Evolutionary conservation across 257 asterid species (phyloP).

Genomic region (Thymus mandschuricus): DNA sequence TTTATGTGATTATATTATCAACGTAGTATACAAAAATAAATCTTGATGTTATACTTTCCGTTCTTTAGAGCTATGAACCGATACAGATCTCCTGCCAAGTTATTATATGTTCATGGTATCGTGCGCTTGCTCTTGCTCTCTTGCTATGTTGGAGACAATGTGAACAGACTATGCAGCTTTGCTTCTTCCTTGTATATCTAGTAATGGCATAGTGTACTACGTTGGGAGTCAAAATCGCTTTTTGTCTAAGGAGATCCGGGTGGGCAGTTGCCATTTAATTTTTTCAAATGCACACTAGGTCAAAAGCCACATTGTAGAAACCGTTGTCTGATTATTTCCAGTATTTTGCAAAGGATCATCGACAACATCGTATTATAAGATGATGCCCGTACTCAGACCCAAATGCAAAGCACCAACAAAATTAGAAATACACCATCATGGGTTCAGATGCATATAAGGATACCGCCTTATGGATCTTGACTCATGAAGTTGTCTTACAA

Average conservation of each 20-base stretch:
- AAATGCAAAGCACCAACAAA: not conserved
- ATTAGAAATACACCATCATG: not conserved
- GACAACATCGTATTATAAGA: too few species aligned
- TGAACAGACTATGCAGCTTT: not conserved
- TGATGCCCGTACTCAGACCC: not conserved
- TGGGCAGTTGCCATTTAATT: not conserved
- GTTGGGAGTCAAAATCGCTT: not conserved
- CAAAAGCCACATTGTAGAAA: not conserved
- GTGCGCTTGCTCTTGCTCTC: not conserved
- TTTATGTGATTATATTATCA: not conserved
- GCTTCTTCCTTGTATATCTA: not conserved
- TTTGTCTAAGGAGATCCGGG: not conserved
- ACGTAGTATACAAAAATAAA: not conserved
- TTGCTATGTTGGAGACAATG: not conserved
- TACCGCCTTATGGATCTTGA: not conserved
- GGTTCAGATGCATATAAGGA: not conserved
- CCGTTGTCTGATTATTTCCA: not conserved
- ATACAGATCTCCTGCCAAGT: not conserved
- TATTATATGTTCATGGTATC: not conserved
- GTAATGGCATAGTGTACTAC: not conserved
- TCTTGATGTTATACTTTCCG: not conserved
- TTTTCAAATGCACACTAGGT: not conserved
- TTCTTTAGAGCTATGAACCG: not conserved
- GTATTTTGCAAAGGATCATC: not conserved
- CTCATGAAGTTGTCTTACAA: not conserved